Evolutionary conservation across 768 basidiomycete genomes (phyloP), one percentile per base, ranked within the genome.

Genomic region (Tricholomella constricta): DNA sequence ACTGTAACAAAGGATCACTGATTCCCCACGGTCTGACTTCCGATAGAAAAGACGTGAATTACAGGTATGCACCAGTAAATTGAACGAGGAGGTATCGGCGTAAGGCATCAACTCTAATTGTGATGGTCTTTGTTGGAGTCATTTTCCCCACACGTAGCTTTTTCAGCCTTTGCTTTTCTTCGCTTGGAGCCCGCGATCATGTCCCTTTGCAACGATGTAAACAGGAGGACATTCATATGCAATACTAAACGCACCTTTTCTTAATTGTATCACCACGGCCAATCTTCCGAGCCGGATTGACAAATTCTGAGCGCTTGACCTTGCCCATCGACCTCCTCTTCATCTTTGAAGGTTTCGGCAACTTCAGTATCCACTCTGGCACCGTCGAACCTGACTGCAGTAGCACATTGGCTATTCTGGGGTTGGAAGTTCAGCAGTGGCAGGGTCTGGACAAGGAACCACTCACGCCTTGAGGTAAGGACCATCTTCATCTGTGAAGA

Each of bases 341-440:
- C 77, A 94, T 79, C 71, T 93, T 96, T 1, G 90, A 90, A 0
- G 96, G 94, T 66, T 91, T 94, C 19, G 89, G 89, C n/a, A 99
- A 78, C 59, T 89, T 89, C n/a, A 90, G 67, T 58, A 98, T 98
- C 91, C 94, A 99, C 20, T 94, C 91, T 1, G 95, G 92, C 0
- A 97, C 94, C 2, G 79, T 71, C 52, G 90, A 96, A 3, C 96
- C 95, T 1, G 94, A 95, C 64, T 94, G 88, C 19, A 91, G 76
- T 54, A 98, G 82, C n/a, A 98, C 91, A 66, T 98, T 98, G 45
- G 95, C 96, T 66, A 98, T 91, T 43, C 93, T 96, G 58, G 23
- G 38, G 36, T 10, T n/a, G 12, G 7, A 43, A 7, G 48, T 27
- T 58, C 35, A 61, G 46, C 11, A 31, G 35, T 26, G 15, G 25